These are phyloP conservation scores for Coemansia asiatica DNA, from an alignment of 192 early-diverging fungal species.

Conservation along the genomic window DNA sequence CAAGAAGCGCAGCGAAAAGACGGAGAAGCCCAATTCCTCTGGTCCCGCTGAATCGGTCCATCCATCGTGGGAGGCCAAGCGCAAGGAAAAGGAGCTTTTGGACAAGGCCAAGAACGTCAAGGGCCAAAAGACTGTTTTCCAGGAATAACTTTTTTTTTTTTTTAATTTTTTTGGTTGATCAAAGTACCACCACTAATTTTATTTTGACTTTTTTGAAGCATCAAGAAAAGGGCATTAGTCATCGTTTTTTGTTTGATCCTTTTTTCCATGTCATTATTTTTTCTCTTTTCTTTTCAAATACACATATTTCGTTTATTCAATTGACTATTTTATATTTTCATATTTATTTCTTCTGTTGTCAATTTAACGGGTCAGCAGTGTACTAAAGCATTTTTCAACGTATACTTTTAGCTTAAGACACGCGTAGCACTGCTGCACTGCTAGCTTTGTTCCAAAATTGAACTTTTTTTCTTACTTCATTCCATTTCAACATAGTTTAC, in stretches of 20 bases:
- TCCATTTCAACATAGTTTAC: background rate
- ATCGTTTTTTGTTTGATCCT: background rate
- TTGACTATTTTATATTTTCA: background rate
- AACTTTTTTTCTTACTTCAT: background rate
- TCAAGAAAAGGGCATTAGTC: background rate
- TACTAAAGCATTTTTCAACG: too few species aligned
- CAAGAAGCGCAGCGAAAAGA: constrained; percentile 20
- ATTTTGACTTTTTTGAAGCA: background rate
- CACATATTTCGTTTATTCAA: background rate
- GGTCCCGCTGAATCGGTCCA: constrained; percentile 19
- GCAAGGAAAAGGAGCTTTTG: constrained; percentile 42
- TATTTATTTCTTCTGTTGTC: too few species aligned
- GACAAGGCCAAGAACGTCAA: constrained; percentile 53
- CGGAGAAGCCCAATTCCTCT: background rate
- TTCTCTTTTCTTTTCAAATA: background rate
- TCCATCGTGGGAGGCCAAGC: constrained; percentile 55
- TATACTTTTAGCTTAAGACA: too few species aligned
- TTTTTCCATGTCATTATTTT: background rate
- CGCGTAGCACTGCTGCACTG: too few species aligned
- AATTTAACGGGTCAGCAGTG: too few species aligned
- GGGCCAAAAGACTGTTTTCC: constrained; percentile 56
- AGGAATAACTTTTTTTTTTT: constrained; percentile 8
- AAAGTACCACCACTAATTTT: background rate
- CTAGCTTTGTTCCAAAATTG: too few species aligned
- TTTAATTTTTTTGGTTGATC: background rate